These are phyloP conservation scores for Paramecium sexaurelia DNA, from an alignment of 73 alveolate genomes.

Conservation along the genomic window DNA sequence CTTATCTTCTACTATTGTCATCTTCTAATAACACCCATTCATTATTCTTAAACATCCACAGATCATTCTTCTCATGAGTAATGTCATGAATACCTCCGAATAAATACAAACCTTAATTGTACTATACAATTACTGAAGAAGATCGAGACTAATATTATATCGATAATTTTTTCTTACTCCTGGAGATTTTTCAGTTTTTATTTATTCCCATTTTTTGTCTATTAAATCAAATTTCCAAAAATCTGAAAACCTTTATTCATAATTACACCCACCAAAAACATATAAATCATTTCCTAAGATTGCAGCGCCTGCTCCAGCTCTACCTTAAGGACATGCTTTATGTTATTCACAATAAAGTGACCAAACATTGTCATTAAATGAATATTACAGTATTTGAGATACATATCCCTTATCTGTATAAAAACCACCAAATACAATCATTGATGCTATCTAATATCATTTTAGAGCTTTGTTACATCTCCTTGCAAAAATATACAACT, in stretches of 20 bases:
- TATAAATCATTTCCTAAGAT: conserved; percentile 46
- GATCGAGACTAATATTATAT: neutral
- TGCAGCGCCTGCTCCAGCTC: conserved; percentile 50
- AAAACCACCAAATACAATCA: conserved; percentile 66
- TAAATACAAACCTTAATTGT: neutral
- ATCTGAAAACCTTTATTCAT: conserved; percentile 54
- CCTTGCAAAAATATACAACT: neutral
- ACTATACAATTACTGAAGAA: neutral
- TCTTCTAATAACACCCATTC: conserved; percentile 39
- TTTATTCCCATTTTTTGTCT: conserved; percentile 44
- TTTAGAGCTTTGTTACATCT: neutral
- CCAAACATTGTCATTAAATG: neutral
- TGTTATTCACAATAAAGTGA: neutral
- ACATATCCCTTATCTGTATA: conserved; percentile 12
- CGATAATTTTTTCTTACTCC: neutral
- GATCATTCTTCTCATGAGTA: conserved; percentile 60
- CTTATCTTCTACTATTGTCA: conserved; percentile 39
- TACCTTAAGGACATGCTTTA: neutral
- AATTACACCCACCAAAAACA: conserved; percentile 73
- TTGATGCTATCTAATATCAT: neutral
- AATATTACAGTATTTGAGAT: neutral
- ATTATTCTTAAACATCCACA: conserved; percentile 34
- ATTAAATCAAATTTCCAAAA: conserved; percentile 68
- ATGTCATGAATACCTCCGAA: conserved; percentile 59
- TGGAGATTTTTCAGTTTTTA: conserved; percentile 51